These are phyloP conservation scores for Xylaria sp. DNA, from an alignment of 2,329 filamentous ascomycete species.

Conservation along the genomic window DNA sequence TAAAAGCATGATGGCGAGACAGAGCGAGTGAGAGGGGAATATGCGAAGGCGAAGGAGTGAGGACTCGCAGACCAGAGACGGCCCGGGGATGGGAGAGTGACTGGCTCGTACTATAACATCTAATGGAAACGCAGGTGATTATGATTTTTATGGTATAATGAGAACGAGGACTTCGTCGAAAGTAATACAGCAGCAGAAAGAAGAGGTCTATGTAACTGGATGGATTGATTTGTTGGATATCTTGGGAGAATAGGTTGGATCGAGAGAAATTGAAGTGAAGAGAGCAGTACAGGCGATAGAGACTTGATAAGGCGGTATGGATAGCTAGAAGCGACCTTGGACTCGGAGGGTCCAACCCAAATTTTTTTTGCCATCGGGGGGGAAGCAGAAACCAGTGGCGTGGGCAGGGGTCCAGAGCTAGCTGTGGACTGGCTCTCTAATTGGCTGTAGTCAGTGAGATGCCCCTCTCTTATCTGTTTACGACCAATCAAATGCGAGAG, in stretches of 20 bases:
- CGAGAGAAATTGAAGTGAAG: background rate
- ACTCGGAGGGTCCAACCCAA: conserved; percentile 13
- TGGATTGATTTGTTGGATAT: background rate
- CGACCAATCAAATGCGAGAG: no score
- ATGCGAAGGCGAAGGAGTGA: conserved; percentile 13
- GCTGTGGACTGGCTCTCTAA: no score
- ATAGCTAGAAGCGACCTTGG: no score
- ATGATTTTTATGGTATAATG: background rate
- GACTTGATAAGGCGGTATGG: background rate
- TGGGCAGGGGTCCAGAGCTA: no score
- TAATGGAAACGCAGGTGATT: conserved; percentile 12
- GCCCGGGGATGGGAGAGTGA: conserved; percentile 20
- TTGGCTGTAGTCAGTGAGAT: no score
- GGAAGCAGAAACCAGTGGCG: no score
- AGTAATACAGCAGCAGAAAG: background rate
- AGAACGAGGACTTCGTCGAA: background rate
- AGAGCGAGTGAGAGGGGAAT: background rate
- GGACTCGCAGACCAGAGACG: conserved; percentile 34
- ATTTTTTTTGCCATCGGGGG: conserved; percentile 26
- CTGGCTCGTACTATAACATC: conserved; percentile 34
- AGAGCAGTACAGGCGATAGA: background rate
- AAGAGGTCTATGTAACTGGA: background rate
- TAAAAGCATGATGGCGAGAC: conserved; percentile 36
- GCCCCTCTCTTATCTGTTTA: no score
- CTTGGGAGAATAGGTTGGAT: background rate